Evolutionary conservation across 495 filamentous ascomycete genomes (phyloP).

Genomic region (Trichoderma orchidacearum): DNA sequence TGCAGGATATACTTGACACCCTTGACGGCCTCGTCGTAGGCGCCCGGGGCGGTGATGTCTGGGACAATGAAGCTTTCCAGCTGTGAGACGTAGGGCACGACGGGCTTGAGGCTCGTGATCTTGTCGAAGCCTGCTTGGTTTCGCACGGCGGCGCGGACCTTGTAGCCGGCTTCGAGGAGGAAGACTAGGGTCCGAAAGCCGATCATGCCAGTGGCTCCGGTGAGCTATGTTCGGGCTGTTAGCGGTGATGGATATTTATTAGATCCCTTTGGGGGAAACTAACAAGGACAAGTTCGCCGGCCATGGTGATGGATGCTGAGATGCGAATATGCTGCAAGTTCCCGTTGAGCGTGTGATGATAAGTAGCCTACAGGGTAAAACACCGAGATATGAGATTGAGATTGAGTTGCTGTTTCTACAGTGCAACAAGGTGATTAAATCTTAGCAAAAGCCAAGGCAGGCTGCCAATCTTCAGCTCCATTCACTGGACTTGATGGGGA

Average conservation of each 20-base stretch:
- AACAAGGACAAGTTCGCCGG: neutral
- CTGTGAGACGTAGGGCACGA: conserved; percentile 15
- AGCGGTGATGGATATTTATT: neutral
- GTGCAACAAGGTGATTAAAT: too few species aligned
- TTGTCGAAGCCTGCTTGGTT: conserved; percentile 16
- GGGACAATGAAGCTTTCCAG: conserved; percentile 34
- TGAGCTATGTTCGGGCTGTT: conserved; percentile 18
- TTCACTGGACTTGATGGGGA: too few species aligned
- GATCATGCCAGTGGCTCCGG: conserved; percentile 47
- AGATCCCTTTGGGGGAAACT: neutral
- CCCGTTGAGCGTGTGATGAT: too few species aligned
- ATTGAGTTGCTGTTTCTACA: too few species aligned
- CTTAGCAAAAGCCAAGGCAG: too few species aligned
- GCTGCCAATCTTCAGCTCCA: too few species aligned
- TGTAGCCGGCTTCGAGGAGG: conserved; percentile 33
- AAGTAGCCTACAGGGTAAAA: too few species aligned
- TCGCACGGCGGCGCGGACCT: conserved; percentile 31
- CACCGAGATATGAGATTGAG: too few species aligned
- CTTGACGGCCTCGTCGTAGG: conserved; percentile 34
- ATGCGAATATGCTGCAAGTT: neutral
- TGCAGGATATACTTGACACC: conserved; percentile 34
- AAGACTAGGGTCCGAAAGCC: conserved; percentile 42
- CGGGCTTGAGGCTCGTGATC: conserved; percentile 13
- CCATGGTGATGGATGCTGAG: neutral
- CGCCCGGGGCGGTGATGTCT: conserved; percentile 28